Evolutionary conservation across 176 grass and related monocot species (phyloP).

Genomic region (Aegilops longissima): DNA sequence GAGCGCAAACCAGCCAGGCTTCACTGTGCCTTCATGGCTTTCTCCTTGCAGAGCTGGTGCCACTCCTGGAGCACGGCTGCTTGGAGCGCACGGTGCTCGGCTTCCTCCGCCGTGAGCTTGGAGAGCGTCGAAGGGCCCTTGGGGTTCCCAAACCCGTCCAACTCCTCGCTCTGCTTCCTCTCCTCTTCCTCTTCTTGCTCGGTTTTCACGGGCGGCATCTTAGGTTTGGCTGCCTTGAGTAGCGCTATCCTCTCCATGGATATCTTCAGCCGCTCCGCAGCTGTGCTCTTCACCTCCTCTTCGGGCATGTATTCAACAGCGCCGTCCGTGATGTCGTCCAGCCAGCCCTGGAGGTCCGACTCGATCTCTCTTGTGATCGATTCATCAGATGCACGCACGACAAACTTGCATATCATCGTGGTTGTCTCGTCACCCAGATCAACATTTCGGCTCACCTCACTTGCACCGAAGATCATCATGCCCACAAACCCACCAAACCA

Average conservation of each 20-base stretch:
- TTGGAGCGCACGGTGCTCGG: constrained; percentile 88
- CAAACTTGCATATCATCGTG: constrained; percentile 98
- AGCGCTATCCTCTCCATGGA: constrained; percentile 90
- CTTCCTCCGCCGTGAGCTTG: constrained; percentile 82
- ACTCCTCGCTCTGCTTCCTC: constrained; percentile 59
- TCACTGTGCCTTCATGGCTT: constrained; percentile 75
- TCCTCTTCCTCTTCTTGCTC: constrained; percentile 71
- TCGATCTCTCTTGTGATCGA: constrained; percentile 89
- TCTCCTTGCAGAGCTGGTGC: constrained; percentile 88
- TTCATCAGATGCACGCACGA: constrained; percentile 80
- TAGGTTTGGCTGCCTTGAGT: constrained; percentile 85
- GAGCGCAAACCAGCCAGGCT: not conserved
- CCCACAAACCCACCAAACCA: constrained; percentile 98
- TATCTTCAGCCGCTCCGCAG: constrained; percentile 67
- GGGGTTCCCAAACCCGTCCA: constrained; percentile 68
- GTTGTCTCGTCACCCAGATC: constrained; percentile 96
- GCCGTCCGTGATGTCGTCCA: constrained; percentile 85
- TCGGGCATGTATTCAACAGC: constrained; percentile 90
- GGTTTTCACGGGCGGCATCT: constrained; percentile 51
- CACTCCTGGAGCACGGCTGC: constrained; percentile 94
- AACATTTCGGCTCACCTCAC: constrained; percentile 93
- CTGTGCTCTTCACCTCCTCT: constrained; percentile 82
- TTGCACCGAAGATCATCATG: constrained; percentile 98
- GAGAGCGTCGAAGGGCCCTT: constrained; percentile 84
- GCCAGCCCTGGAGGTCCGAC: constrained; percentile 88